Evolutionary conservation across 805 yeast genomes (phyloP).

Genomic region (Isabelozyma rhagii): DNA sequence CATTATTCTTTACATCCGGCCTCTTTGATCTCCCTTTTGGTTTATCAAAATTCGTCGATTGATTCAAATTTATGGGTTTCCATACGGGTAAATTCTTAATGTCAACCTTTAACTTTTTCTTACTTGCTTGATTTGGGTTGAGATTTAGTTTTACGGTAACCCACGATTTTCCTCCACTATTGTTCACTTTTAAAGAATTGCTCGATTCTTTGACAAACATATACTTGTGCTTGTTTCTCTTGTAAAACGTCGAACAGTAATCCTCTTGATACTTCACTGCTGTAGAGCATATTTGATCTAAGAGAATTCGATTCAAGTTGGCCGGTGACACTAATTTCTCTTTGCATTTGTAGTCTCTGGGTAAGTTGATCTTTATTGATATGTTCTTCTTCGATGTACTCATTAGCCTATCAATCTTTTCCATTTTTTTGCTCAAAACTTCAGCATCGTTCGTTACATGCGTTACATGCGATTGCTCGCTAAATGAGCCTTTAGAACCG

Average conservation of each 20-base stretch:
- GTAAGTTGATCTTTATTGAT: not conserved
- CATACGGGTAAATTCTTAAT: conserved; percentile 21
- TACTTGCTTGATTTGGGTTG: not conserved
- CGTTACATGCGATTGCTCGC: not conserved
- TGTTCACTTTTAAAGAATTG: conserved; percentile 23
- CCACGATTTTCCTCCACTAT: conserved; percentile 21
- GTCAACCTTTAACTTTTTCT: conserved; percentile 22
- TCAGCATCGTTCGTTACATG: not conserved
- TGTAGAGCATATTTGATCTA: not conserved
- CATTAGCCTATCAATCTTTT: conserved; percentile 1
- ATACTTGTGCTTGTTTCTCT: conserved; percentile 28
- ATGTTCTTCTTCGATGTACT: not conserved
- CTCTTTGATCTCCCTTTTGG: not conserved
- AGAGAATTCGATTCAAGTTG: not conserved
- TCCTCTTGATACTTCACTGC: conserved; percentile 12
- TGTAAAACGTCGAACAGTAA: conserved; percentile 32
- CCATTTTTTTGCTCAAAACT: not conserved
- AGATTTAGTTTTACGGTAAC: conserved; percentile 16
- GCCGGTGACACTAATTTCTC: not conserved
- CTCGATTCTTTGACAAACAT: conserved; percentile 34
- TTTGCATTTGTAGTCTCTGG: not conserved
- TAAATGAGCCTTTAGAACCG: not conserved
- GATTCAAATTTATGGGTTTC: conserved; percentile 17
- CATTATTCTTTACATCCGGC: conserved; percentile 2
- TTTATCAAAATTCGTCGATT: not conserved